Base-by-base conservation (phyloP, 2,329 filamentous ascomycete genomes). In the Nectriaceae sp. region DNA sequence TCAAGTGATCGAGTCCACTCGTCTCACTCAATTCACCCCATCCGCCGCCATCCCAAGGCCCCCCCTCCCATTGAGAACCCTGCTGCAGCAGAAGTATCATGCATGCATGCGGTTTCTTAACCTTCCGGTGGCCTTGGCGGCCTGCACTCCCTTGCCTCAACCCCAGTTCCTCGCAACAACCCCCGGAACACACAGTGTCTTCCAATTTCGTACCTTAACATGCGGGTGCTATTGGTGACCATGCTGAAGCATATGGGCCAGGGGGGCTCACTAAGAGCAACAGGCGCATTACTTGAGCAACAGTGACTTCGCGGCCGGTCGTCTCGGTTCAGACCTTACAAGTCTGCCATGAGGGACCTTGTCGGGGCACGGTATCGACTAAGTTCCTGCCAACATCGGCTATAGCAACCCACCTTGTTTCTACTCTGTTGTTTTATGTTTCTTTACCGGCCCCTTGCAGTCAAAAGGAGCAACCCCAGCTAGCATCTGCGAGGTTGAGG, bases 351-450 rank as follows among this genome's bases (percentile, higher is more conserved):
- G 16, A 10, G 33, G 33, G 6, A 11, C 16, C 18, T 16, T 37
- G 10, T 37, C 18, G 10, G 11, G 33, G 6, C 6, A 37, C 15
- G 26, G 26, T 8, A 15, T 8, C 15, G 26, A 15, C 42, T 39
- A 38, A 42, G 26, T n/a, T 47, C 31, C 26, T 19, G 26, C 44
- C n/a, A n/a, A 55, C 55, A 52, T 49, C 59, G 55, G 55, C 52
- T 47, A 54, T 54, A 43, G 42, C 52, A 61, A 49, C 52, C 44
- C 44, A 43, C 52, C 59, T 59, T 55, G 55, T 49, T 44, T 43
- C 47, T 37, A 36, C 44, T 52, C 60, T 57, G 59, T 59, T 61
- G 53, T 58, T 61, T 47, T 54, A 50, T 60, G 48, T 52, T 57
- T 61, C 48, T 42, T 54, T 57, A 53, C 51, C 55, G 53, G 48